Percentiles rank a stretch among this genome's conserved stretches.
These are phyloP conservation scores for Suhomyces wounanorum DNA, from an alignment of 1,139 yeast species.

Conservation along the genomic window DNA sequence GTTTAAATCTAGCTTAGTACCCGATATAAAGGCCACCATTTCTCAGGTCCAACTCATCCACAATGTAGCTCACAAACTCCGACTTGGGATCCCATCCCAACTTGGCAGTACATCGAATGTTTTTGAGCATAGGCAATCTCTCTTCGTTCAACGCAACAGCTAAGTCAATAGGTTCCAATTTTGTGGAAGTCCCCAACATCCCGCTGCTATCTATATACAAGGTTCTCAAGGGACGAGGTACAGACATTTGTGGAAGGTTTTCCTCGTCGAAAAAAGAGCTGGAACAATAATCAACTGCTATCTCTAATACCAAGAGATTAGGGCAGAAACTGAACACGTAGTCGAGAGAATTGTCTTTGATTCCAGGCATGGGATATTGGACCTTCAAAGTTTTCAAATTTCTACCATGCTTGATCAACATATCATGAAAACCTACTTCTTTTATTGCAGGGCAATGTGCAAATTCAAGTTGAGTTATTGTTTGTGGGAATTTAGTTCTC, in stretches of 20 bases:
- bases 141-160: constrained; percentile 82
- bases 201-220: constrained; percentile 85
- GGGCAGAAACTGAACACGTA: constrained; percentile 76
- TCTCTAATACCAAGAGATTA: constrained; percentile 57
- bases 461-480: constrained; percentile 71
- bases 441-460: constrained; percentile 84
- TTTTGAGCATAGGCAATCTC: constrained; percentile 66
- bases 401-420: constrained; percentile 65
- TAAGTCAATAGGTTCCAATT: constrained; percentile 84
- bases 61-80: constrained; percentile 57
- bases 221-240: constrained; percentile 59
- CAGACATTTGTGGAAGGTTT: constrained; percentile 40
- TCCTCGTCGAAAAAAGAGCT: constrained; percentile 64
- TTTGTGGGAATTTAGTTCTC: constrained; percentile 65
- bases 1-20: background rate
- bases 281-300: constrained; percentile 83
- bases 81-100: constrained; percentile 86
- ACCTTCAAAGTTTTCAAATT: constrained; percentile 64
- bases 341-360: constrained; percentile 71
- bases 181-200: constrained; percentile 78
- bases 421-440: constrained; percentile 59
- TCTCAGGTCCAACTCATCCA: constrained; percentile 41
- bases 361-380: constrained; percentile 86
- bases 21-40: constrained; percentile 49
- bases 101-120: constrained; percentile 68